Conservation (phyloP, 2,329 filamentous ascomycete genomes). For the Nothomitra cinnamomea region DNA sequence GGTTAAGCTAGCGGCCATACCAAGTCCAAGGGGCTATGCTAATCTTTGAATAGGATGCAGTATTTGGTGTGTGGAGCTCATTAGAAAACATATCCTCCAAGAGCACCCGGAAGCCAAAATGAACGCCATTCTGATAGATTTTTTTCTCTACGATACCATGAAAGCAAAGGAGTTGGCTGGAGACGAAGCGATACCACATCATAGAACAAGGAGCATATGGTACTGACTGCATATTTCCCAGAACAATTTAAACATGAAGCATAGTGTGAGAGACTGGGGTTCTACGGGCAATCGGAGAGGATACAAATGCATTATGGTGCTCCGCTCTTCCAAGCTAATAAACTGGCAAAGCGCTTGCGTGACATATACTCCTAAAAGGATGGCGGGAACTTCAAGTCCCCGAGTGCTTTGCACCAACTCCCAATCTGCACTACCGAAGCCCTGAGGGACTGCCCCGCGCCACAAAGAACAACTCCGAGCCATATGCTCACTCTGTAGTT, state of each 20-base stretch:
- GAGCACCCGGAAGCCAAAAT: slow-evolving; percentile 50
- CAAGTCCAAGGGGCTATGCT: neutral
- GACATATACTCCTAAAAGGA: too few species aligned
- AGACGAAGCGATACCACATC: slow-evolving; percentile 49
- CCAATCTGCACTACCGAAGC: too few species aligned
- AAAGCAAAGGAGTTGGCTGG: slow-evolving; percentile 60
- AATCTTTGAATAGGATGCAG: slow-evolving; percentile 46
- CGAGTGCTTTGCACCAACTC: too few species aligned
- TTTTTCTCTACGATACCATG: slow-evolving; percentile 89
- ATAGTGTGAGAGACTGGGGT: too few species aligned
- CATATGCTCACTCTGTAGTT: too few species aligned
- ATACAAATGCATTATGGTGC: too few species aligned
- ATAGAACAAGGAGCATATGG: slow-evolving; percentile 87
- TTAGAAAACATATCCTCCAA: slow-evolving; percentile 61
- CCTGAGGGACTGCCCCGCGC: too few species aligned
- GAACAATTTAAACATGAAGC: neutral
- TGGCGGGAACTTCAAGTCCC: too few species aligned
- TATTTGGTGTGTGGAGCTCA: slow-evolving; percentile 90
- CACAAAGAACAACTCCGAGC: too few species aligned
- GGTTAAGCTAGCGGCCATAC: slow-evolving; percentile 27
- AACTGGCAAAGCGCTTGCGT: too few species aligned
- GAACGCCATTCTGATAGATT: slow-evolving; percentile 91
- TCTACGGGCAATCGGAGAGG: too few species aligned
- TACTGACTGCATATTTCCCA: slow-evolving; percentile 43
- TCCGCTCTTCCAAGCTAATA: too few species aligned